A percentile compares a stretch with the other conserved stretches of the same genome.
Evolutionary conservation across 2,329 filamentous ascomycete genomes (phyloP).

Genomic region (Akanthomyces dipterigenus): DNA sequence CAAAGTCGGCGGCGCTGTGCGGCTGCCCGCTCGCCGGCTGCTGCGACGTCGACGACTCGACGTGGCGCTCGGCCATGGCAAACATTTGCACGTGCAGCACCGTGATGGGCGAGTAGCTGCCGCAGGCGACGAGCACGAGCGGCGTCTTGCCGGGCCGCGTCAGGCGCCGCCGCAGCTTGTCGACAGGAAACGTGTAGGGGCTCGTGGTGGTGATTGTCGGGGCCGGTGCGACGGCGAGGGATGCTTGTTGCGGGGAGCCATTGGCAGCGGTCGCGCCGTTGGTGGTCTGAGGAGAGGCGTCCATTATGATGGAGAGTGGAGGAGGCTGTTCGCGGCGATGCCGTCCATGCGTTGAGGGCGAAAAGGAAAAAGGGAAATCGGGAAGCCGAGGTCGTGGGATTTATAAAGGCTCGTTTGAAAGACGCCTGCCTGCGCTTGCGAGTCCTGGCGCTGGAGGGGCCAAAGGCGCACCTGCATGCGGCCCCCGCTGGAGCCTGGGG

Average conservation of each 20-base stretch:
- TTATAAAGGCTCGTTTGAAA: not conserved
- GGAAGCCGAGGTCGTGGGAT: not conserved
- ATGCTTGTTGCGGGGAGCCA: not conserved
- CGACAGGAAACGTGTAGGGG: constrained; percentile 50
- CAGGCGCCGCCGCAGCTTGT: constrained; percentile 51
- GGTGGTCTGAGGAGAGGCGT: not conserved
- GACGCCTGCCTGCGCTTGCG: not conserved
- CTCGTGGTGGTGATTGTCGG: not conserved
- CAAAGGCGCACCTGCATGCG: not conserved
- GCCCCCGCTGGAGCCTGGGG: constrained; percentile 8
- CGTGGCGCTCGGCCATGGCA: constrained; percentile 69
- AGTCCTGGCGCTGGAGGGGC: not conserved
- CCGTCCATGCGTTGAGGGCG: constrained; percentile 2
- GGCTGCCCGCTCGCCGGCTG: not conserved
- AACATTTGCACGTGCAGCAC: constrained; percentile 77
- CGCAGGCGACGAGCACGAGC: constrained; percentile 61
- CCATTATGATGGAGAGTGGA: not conserved
- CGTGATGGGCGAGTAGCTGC: constrained; percentile 65
- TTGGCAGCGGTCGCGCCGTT: not conserved
- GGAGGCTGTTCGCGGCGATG: not conserved
- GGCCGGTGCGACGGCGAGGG: not conserved
- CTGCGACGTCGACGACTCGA: not conserved
- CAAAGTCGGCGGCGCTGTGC: constrained; percentile 46
- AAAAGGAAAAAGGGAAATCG: not conserved
- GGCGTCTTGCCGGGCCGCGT: constrained; percentile 50